Percentiles rank a stretch among this genome's conserved stretches.
Conservation (phyloP, 371 early-diverging fungal genomes). For the Mucor sp. region DNA sequence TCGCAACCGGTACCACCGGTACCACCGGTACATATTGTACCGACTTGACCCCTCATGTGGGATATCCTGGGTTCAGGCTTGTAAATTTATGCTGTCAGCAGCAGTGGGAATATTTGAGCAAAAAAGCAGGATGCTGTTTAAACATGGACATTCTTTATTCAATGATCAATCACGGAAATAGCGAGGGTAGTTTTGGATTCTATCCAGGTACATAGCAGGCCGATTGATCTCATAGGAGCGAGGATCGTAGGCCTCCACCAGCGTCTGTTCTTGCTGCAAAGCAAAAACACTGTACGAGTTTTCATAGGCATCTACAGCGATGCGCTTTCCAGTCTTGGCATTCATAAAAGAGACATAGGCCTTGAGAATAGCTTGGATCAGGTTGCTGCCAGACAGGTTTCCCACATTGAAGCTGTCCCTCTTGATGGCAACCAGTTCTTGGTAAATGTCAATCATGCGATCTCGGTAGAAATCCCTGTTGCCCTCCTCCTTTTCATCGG, state of each 20-base stretch:
- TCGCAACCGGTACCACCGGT: no score
- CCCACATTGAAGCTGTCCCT: neutral
- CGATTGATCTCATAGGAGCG: neutral
- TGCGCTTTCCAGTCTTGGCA: neutral
- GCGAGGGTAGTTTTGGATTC: neutral
- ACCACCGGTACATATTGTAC: no score
- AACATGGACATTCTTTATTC: no score
- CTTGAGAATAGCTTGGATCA: neutral
- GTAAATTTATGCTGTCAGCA: no score
- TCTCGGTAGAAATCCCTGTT: neutral
- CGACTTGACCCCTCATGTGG: no score
- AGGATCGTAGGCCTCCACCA: neutral
- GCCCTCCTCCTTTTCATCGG: neutral
- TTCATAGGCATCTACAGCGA: neutral
- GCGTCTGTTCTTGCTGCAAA: neutral
- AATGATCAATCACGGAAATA: neutral
- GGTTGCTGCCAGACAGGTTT: neutral
- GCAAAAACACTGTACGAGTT: neutral
- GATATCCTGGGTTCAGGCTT: no score
- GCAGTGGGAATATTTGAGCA: no score
- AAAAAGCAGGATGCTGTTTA: no score
- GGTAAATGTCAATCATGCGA: neutral
- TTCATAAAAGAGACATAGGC: neutral
- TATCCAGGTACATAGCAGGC: neutral
- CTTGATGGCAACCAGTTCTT: neutral